Conservation (phyloP, 2,329 filamentous ascomycete genomes). For the Huntiella abstrusa region DNA sequence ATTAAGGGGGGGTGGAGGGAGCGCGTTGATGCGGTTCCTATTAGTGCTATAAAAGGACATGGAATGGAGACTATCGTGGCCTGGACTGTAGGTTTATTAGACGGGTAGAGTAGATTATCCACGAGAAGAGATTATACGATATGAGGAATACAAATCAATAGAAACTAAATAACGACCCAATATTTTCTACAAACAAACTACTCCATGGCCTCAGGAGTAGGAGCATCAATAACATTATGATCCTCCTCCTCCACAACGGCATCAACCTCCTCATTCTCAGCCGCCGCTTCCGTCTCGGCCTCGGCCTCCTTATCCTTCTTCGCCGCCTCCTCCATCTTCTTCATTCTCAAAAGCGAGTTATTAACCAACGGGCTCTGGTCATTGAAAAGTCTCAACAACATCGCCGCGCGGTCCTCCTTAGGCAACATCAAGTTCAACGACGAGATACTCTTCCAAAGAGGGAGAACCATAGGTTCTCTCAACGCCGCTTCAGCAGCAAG, state of each 20-base stretch:
- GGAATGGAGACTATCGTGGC: constrained; percentile 60
- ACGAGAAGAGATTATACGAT: background rate
- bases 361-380: constrained; percentile 74
- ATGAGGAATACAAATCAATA: background rate
- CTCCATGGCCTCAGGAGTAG: constrained; percentile 18
- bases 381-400: constrained; percentile 81
- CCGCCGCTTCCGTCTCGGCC: constrained; percentile 14
- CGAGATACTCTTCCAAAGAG: constrained; percentile 82
- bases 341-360: constrained; percentile 33
- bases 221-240: constrained; percentile 21
- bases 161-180: background rate
- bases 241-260: constrained; percentile 14
- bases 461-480: constrained; percentile 66
- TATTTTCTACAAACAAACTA: background rate
- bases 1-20: constrained; percentile 36
- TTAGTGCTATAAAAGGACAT: constrained; percentile 77
- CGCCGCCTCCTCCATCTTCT: constrained; percentile 17
- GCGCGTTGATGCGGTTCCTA: constrained; percentile 54
- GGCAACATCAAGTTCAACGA: constrained; percentile 94
- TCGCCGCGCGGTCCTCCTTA: constrained; percentile 85
- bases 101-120: constrained; percentile 20
- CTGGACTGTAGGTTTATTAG: constrained; percentile 50
- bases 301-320: constrained; percentile 18
- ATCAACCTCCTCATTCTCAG: constrained; percentile 11
- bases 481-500: constrained; percentile 24